Percentiles rank a stretch among this genome's conserved stretches.
These are phyloP conservation scores for Aspergillus thermomutatus DNA, from an alignment of 2,329 filamentous ascomycete species.

Conservation along the genomic window DNA sequence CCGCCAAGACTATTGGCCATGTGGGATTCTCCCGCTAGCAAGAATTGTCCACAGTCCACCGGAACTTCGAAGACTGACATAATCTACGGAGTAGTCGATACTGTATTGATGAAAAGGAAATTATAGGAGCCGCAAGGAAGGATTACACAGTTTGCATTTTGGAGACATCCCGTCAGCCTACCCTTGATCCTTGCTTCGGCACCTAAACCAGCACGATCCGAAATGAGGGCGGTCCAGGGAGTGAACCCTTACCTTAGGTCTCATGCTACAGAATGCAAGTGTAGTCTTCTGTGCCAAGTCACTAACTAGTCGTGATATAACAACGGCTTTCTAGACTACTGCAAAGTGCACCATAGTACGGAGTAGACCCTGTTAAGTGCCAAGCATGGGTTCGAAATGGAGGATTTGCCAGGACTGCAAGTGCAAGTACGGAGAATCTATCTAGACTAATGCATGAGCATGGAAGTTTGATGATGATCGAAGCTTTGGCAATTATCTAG, in stretches of 20 bases:
- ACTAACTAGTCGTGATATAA: too few species aligned
- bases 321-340: neutral
- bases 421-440: neutral
- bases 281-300: neutral
- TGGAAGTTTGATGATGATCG: neutral
- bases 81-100: too few species aligned
- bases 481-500: neutral
- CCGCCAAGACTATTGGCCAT: neutral
- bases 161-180: neutral
- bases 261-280: neutral
- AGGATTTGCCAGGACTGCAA: neutral
- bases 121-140: neutral
- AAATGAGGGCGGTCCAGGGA: neutral
- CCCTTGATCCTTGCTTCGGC: neutral
- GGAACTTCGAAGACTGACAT: neutral
- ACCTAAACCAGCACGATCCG: neutral
- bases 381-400: too few species aligned
- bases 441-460: neutral
- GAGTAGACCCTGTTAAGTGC: too few species aligned
- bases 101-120: neutral
- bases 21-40: too few species aligned
- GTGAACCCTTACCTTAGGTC: neutral
- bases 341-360: neutral
- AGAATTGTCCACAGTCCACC: neutral
- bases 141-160: too few species aligned